Evolutionary conservation across 208 protist species (phyloP), one percentile per base, ranked within the genome.

Genomic region (Trypanosoma avium): DNA sequence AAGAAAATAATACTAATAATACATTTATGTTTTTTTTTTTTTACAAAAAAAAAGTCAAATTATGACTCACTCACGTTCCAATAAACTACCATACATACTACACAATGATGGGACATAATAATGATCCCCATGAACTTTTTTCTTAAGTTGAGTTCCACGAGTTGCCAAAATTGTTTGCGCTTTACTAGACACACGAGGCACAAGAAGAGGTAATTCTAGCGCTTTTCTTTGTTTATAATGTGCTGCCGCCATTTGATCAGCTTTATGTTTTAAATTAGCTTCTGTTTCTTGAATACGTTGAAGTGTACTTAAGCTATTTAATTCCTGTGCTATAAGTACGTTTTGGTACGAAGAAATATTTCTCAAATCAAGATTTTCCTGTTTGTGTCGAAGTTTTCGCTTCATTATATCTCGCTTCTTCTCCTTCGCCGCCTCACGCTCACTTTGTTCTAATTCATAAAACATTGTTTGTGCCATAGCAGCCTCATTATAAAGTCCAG

Each of bases 71-170:
- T 70, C 58, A 4, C 45, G 40, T 3, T 70, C 73, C 22, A 79
- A 36, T 19, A 53, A n/a, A 36, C 74, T 47, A 24, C 81, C 80
- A 43, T 93, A 93, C 45, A 82, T 55, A 29, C 63, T 71, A 35
- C 82, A 88, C 33, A 93, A 70, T 30, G 81, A 86, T 3, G 83
- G 83, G 7, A 86, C 54, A 2, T 64, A 60, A 22, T 80, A 75
- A 19, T 68, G 59, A 21, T 86, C 80, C n/a, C 78, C 75, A 26
- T 77, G 40, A n/a, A 87, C 67, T 7, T 67, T 57, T 48, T 49
- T 59, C 60, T 81, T 78, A 35, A 93, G 76, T 42, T 65, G 60
- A 0, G 79, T 80, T 19, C 87, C 87, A 13, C 87, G 79, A 17
- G 67, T 58, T 5, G 75, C 60, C 24, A 62, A 79, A 30, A 30